Evolutionary conservation across 2,329 filamentous ascomycete species (phyloP), one percentile per base, ranked within the genome.

Genomic region (Pseudogymnoascus sp.): DNA sequence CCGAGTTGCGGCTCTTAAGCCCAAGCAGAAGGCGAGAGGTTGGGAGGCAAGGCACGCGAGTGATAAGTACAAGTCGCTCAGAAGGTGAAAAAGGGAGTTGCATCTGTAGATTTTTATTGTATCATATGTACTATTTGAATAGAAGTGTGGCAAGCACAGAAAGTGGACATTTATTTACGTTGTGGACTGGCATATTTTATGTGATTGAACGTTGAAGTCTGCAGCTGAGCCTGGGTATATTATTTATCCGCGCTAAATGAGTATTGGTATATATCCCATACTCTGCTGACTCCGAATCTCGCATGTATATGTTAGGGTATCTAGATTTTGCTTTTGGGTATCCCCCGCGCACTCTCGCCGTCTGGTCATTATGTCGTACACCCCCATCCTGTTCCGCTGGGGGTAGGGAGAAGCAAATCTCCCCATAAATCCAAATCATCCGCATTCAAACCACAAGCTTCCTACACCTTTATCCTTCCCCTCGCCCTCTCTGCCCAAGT

Each of bases 1-100:
- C 77, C 89, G 85, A 70, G 81, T 93, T 63, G 82, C 89, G 77
- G 82, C 82, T 67, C 75, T 86, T 68, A 86, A 87, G 78, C 76
- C 76, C 43, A 81, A 81, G 47, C 78, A 80, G 75, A 84, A 82
- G 77, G 74, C 79, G 6, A 80, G 81, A 64, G 84, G 84, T 64
- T 87, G 84, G 84, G 84, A 87, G 67, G 84, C 83, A 68, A 85
- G 83, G 79, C 78, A 81, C 69, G 78, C 84, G 70, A 81, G 82
- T 65, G 79, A 81, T 73, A 87, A 87, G 81, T 87, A 83, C 77
- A 80, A 78, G 69, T 77, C 81, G 64, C 73, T 87, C 35, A 61
- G 66, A 62, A 68, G 67, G 61, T 67, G 62, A 65, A 22, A 6
- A 16, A 8, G 35, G 16, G 30, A 16, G 12, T 22, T 14, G 32